These are phyloP conservation scores for Ambrosiella xylebori DNA, from an alignment of 2,329 filamentous ascomycete genomes.

Conservation along the genomic window DNA sequence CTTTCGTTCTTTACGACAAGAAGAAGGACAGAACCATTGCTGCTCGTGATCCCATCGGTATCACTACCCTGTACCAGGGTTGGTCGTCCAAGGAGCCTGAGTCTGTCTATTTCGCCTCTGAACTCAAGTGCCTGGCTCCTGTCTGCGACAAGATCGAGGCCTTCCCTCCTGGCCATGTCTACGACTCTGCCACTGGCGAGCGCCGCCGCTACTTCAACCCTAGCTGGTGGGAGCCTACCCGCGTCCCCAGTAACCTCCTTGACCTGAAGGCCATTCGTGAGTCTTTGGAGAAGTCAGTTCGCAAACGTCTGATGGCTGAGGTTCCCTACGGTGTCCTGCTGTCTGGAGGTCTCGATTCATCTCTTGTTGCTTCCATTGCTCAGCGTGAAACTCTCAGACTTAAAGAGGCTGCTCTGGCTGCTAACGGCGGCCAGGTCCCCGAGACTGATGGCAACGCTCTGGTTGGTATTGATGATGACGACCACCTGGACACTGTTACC, in stretches of 20 bases:
- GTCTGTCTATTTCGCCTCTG: conserved; percentile 88
- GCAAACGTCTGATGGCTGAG: conserved; percentile 96
- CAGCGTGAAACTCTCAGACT: conserved; percentile 77
- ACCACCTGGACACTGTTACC: conserved; percentile 75
- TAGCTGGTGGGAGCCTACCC: conserved; percentile 73
- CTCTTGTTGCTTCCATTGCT: conserved; percentile 83
- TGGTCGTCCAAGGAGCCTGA: conserved; percentile 68
- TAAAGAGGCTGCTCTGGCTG: conserved; percentile 43
- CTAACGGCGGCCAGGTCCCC: conserved; percentile 26
- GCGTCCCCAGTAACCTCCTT: conserved; percentile 61
- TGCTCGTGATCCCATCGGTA: conserved; percentile 87
- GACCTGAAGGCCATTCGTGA: conserved; percentile 70
- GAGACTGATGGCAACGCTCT: conserved; percentile 48
- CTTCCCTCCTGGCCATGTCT: conserved; percentile 91
- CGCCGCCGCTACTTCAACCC: conserved; percentile 82
- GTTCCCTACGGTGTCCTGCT: conserved; percentile 93
- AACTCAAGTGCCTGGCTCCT: conserved; percentile 81
- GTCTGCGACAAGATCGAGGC: conserved; percentile 91
- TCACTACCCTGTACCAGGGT: conserved; percentile 95
- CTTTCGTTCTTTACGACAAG: conserved; percentile 96
- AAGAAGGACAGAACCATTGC: conserved; percentile 80
- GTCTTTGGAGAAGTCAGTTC: conserved; percentile 74
- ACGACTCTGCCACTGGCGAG: conserved; percentile 79
- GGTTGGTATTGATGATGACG: conserved; percentile 85
- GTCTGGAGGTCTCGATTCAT: conserved; percentile 90